Evolutionary conservation across 2,329 filamentous ascomycete genomes (phyloP).

Genomic region (Arthrobotrys megalospora): DNA sequence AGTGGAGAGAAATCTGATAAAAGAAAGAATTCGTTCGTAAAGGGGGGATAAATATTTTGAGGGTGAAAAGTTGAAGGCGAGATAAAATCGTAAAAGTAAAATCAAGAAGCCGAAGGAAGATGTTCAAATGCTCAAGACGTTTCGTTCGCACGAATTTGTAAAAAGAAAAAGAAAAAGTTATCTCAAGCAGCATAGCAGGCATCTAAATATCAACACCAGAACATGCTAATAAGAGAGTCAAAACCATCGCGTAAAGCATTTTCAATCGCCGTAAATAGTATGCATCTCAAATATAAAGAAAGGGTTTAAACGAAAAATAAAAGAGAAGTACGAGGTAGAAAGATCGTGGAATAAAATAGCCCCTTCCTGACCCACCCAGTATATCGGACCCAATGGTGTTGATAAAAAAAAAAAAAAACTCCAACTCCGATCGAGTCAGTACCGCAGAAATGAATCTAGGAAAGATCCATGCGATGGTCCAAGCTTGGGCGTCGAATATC

Average conservation of each 20-base stretch:
- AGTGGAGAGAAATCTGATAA: conserved; percentile 18
- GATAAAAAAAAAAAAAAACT: conserved; percentile 18
- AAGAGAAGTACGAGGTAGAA: conserved; percentile 18
- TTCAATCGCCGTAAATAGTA: conserved; percentile 42
- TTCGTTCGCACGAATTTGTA: conserved; percentile 47
- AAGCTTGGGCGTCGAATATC: conserved; percentile 52
- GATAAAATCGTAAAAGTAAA: conserved; percentile 18
- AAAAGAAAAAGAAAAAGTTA: conserved; percentile 30
- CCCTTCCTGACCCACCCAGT: background rate
- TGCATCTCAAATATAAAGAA: conserved; percentile 30
- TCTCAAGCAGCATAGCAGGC: conserved; percentile 16
- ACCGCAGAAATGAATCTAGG: conserved; percentile 11
- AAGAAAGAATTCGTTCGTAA: conserved; percentile 13
- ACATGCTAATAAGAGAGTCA: conserved; percentile 55
- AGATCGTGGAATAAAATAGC: conserved; percentile 18
- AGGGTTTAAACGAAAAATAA: conserved; percentile 9
- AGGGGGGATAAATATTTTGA: background rate
- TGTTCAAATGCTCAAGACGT: conserved; percentile 23
- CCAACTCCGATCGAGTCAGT: background rate
- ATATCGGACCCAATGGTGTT: conserved; percentile 7
- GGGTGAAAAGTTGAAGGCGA: background rate
- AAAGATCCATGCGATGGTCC: conserved; percentile 59
- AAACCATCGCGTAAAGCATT: conserved; percentile 39
- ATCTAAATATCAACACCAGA: conserved; percentile 60
- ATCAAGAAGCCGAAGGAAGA: conserved; percentile 5